Percentiles rank a stretch among this genome's conserved stretches.
phyloP scores from a whole-genome alignment of 2,329 filamentous ascomycete genomes.

The Plenodomus tracheiphilus region DNA sequence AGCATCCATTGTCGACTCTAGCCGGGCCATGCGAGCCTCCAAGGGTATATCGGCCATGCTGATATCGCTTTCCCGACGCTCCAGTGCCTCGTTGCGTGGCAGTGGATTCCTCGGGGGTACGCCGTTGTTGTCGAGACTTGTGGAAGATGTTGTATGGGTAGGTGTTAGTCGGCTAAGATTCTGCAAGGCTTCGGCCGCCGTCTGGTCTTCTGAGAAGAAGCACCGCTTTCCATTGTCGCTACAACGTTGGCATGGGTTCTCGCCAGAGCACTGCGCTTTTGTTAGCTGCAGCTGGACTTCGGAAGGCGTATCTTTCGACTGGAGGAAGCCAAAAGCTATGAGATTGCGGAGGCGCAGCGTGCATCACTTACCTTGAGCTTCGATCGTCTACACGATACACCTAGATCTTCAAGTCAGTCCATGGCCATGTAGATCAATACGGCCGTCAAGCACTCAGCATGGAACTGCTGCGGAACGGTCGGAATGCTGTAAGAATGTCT shows the following conservation, averaged over 20 bases:
- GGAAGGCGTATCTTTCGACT: no score
- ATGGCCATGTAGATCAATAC: neutral
- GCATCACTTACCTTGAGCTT: slow-evolving; percentile 38
- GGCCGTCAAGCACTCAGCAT: slow-evolving; percentile 2
- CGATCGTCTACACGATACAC: slow-evolving; percentile 40
- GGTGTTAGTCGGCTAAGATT: slow-evolving; percentile 41
- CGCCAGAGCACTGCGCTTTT: slow-evolving; percentile 34
- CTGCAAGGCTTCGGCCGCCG: slow-evolving; percentile 42
- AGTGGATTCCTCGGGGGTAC: slow-evolving; percentile 20
- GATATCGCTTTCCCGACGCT: slow-evolving; percentile 33
- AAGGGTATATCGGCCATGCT: slow-evolving; percentile 31
- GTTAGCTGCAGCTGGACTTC: slow-evolving; percentile 5
- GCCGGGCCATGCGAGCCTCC: slow-evolving; percentile 39
- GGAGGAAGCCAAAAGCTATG: neutral
- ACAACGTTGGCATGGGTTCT: slow-evolving; percentile 42
- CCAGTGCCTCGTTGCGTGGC: slow-evolving; percentile 22
- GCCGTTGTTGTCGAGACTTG: slow-evolving; percentile 14
- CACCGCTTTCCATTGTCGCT: slow-evolving; percentile 40
- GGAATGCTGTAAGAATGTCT: slow-evolving; percentile 22
- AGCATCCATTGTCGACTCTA: slow-evolving; percentile 40
- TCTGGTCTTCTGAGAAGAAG: slow-evolving; percentile 45
- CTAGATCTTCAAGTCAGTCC: slow-evolving; percentile 23
- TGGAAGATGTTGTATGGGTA: slow-evolving; percentile 13
- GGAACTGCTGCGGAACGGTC: slow-evolving; percentile 26
- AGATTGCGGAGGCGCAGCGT: neutral